Conservation (phyloP, 1,284 basidiomycete species). For the Fomitopsis pinicola region DNA sequence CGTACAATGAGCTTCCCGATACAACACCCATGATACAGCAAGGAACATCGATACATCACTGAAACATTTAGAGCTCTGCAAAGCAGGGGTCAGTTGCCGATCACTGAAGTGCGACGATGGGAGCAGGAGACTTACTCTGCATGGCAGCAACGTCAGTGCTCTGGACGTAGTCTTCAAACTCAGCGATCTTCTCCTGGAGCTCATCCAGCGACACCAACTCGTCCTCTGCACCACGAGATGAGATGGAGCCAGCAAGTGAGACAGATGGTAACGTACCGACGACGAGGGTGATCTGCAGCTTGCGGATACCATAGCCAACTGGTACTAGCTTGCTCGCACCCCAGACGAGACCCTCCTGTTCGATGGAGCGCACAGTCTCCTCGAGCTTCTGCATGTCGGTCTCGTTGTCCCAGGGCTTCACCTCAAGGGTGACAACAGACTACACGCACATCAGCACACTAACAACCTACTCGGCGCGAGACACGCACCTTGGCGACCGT, state of each 20-base stretch:
- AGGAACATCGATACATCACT: background rate
- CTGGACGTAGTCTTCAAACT: slow-evolving; percentile 95
- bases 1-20: background rate
- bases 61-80: background rate
- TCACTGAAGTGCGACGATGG: too few relatives aligned
- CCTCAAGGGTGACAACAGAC: slow-evolving; percentile 95
- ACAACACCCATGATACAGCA: background rate
- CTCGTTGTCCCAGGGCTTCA: slow-evolving; percentile 99
- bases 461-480: slow-evolving; percentile 4
- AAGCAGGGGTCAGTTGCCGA: background rate
- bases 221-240: slow-evolving; percentile 59
- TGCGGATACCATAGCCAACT: slow-evolving; percentile 91
- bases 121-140: slow-evolving; percentile 68
- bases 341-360: slow-evolving; percentile 94
- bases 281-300: slow-evolving; percentile 93
- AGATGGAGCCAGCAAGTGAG: background rate
- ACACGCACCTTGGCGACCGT: slow-evolving; percentile 78
- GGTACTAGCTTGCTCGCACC: slow-evolving; percentile 89
- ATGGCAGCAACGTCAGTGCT: slow-evolving; percentile 89
- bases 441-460: slow-evolving; percentile 30
- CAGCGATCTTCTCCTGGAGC: slow-evolving; percentile 85
- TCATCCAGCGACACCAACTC: slow-evolving; percentile 95
- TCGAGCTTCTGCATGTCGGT: slow-evolving; percentile 94
- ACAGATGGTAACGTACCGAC: slow-evolving; percentile 62
- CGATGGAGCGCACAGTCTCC: slow-evolving; percentile 78